phyloP scores from a whole-genome alignment of 208 protist species.

The Phytomonas sp. region DNA sequence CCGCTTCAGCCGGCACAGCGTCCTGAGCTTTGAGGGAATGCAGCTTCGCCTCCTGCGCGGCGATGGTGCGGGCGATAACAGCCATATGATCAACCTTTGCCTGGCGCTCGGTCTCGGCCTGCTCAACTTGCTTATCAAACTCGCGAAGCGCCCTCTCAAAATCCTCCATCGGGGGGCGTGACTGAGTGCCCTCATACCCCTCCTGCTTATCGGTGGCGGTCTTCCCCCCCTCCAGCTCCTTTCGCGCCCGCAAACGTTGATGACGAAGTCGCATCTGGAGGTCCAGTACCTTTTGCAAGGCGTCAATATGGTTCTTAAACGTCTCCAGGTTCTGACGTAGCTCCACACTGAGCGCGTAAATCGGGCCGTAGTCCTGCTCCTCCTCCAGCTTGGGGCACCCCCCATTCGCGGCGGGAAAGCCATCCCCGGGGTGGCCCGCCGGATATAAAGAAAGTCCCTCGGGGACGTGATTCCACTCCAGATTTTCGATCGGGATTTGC shows the following conservation, averaged over 20 bases:
- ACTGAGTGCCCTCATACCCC: neutral
- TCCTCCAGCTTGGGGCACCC: too few species aligned
- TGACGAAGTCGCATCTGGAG: constrained; percentile 42
- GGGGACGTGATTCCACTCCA: constrained; percentile 75
- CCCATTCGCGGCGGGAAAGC: too few species aligned
- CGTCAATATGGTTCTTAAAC: constrained; percentile 69
- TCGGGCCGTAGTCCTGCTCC: too few species aligned
- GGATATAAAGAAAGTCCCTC: constrained; percentile 74
- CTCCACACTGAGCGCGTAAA: constrained; percentile 25
- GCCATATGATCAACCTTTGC: constrained; percentile 18
- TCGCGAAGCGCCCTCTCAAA: neutral
- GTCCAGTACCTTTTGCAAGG: constrained; percentile 50
- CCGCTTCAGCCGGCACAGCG: too few species aligned
- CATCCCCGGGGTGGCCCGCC: constrained; percentile 14
- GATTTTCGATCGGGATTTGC: constrained; percentile 34
- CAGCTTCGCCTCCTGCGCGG: constrained; percentile 22
- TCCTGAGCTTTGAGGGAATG: neutral
- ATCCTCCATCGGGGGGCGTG: constrained; percentile 5
- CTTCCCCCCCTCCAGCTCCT: constrained; percentile 7
- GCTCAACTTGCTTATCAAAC: constrained; percentile 2
- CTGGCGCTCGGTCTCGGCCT: constrained; percentile 8
- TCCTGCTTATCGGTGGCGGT: neutral
- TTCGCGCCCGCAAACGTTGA: constrained; percentile 30
- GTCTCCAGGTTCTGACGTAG: constrained; percentile 46
- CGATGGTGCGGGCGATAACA: constrained; percentile 20